Base-by-base conservation (phyloP, 108 stramenopile species). In the Cylindrotheca fusiformis region DNA sequence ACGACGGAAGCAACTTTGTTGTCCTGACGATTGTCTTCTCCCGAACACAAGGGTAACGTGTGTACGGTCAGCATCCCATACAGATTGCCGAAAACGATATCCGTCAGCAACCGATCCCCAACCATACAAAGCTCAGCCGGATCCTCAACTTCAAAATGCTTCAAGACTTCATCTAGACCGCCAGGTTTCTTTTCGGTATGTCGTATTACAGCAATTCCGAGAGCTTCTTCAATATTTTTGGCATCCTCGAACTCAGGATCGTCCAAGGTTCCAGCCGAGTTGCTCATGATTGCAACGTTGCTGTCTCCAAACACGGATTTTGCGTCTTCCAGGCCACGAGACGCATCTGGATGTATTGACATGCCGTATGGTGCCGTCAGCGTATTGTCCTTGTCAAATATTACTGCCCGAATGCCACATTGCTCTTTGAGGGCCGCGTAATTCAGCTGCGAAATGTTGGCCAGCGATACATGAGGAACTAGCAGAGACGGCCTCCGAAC, bases 361-460 rank as follows among this genome's bases (percentile, higher is more conserved):
- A 75, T 87, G 52, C 64, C 85, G 64, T 97, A 97, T 31, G 96
- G 96, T 10, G 92, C 90, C 6, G 96, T 97, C 55, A 97, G 68
- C 8, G 96, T 97, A 61, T 97, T 97, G 77, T 97, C 96, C 67
- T 97, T 95, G 74, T 95, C 94, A 60, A 92, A 90, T 48, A 97
- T 64, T 19, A 94, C 79, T 30, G 84, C 90, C 30, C 69, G 71
- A 65, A 94, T 86, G 41, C 87, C 89, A 56, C 83, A 83, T 51
- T 78, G 70, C n/a, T 86, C 81, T 55, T 79, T 79, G 36, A 94
- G 63, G 17, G 85, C 82, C 59, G 61, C 32, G 58, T 87, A 94
- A 76, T 90, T 86, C 18, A 94, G 48, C 46, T 91, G 83, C 1
- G 89, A 91, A 2, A 94, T 67, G 31, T 79, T 87, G 6, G 66